Conservation (phyloP, 2,329 filamentous ascomycete genomes). For the Leptographium flavum region DNA sequence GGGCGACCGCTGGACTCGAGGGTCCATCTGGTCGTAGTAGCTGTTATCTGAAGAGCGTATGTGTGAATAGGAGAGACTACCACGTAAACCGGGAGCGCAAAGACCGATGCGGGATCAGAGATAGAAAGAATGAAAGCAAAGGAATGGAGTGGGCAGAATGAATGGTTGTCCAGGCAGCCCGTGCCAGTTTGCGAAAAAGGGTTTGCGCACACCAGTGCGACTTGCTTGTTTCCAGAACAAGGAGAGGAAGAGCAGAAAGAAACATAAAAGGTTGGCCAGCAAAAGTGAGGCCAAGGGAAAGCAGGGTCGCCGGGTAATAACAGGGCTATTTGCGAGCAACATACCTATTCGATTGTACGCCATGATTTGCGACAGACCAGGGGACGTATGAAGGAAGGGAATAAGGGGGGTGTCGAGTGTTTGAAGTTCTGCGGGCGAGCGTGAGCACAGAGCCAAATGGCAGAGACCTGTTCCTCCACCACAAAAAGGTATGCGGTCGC, state of each 20-base stretch:
- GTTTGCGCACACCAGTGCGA: neutral
- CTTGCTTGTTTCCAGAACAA: neutral
- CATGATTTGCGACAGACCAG: slow-evolving; percentile 29
- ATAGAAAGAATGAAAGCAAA: neutral
- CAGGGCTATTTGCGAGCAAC: slow-evolving; percentile 17
- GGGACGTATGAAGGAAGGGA: neutral
- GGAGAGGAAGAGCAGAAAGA: neutral
- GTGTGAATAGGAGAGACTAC: neutral
- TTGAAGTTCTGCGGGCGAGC: neutral
- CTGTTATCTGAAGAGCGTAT: slow-evolving; percentile 34
- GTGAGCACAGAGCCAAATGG: neutral
- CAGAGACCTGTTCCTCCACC: neutral
- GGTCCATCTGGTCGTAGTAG: slow-evolving; percentile 47
- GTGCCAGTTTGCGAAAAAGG: neutral
- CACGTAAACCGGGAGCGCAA: neutral
- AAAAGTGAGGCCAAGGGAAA: neutral
- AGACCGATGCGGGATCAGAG: neutral
- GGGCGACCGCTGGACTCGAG: slow-evolving; percentile 47
- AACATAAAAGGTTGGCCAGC: neutral
- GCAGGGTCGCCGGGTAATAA: neutral
- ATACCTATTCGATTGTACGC: slow-evolving; percentile 62
- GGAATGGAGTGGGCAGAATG: neutral
- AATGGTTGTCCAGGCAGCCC: neutral
- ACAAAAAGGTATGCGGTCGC: no score
- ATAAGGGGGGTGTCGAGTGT: neutral